Conservation (phyloP, 495 filamentous ascomycete genomes). For the Tuber calosporum region DNA sequence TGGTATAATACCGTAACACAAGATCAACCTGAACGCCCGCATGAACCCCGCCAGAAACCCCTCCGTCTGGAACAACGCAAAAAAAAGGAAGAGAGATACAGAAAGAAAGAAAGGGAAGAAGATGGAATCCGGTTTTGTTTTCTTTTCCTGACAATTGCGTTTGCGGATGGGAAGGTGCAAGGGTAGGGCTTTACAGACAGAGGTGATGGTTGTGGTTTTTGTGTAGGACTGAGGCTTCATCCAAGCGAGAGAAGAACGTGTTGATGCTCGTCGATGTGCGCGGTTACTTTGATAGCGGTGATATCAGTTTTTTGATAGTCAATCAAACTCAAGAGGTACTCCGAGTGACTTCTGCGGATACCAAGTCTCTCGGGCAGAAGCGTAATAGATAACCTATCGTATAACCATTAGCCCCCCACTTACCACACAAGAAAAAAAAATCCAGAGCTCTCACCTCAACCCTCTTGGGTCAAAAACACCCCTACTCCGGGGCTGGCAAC, state of each 20-base stretch:
- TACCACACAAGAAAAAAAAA: background rate
- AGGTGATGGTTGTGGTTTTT: background rate
- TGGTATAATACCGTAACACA: background rate
- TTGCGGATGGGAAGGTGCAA: background rate
- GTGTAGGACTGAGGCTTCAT: background rate
- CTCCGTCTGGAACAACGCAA: background rate
- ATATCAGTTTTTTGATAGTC: background rate
- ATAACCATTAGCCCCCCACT: background rate
- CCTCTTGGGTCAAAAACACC: background rate
- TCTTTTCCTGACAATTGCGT: too few species aligned
- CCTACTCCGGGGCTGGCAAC: conserved; percentile 23
- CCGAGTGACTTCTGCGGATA: background rate
- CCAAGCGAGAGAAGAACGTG: background rate
- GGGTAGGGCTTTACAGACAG: background rate
- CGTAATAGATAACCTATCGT: background rate
- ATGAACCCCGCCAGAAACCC: background rate
- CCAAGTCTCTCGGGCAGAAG: background rate
- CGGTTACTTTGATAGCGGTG: background rate
- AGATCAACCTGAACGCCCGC: background rate
- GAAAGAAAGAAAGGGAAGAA: background rate
- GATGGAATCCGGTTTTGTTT: background rate
- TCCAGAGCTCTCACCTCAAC: background rate
- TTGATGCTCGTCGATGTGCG: background rate
- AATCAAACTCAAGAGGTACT: background rate
- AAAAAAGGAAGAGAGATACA: background rate